Percentiles rank a stretch among this genome's conserved stretches.
Conservation (phyloP, 2,329 filamentous ascomycete genomes). For the Pseudogymnoascus sp. region DNA sequence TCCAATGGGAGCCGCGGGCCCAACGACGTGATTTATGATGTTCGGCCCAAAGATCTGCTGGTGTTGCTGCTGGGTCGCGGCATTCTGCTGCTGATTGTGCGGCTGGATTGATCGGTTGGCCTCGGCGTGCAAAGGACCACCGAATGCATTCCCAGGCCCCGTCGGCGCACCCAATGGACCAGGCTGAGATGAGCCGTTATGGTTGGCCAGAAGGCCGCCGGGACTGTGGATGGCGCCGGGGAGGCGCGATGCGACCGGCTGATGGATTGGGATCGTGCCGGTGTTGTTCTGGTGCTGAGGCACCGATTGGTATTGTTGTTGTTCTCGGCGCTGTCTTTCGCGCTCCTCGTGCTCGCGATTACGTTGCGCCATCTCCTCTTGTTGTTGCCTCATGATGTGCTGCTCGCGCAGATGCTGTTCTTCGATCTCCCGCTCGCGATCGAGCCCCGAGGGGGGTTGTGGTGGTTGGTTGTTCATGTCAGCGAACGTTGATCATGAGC, state of each 20-base stretch:
- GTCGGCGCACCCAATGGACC: constrained; percentile 34
- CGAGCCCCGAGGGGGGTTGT: constrained; percentile 24
- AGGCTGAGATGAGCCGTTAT: constrained; percentile 53
- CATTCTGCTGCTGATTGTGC: constrained; percentile 39
- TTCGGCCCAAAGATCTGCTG: constrained; percentile 51
- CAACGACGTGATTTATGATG: constrained; percentile 40
- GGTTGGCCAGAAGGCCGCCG: constrained; percentile 74
- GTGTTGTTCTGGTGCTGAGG: constrained; percentile 80
- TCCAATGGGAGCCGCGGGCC: constrained; percentile 46
- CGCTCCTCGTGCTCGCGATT: constrained; percentile 44
- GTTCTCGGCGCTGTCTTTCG: constrained; percentile 59
- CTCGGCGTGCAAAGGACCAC: constrained; percentile 48
- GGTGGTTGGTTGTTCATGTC: constrained; percentile 28
- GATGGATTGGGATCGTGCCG: constrained; percentile 84
- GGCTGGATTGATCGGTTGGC: constrained; percentile 46
- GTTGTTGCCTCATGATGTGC: constrained; percentile 35
- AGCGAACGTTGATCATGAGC: constrained; percentile 7
- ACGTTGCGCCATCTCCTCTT: constrained; percentile 51
- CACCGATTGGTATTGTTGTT: constrained; percentile 54
- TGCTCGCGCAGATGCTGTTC: constrained; percentile 49
- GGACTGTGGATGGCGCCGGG: constrained; percentile 82
- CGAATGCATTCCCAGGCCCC: constrained; percentile 38
- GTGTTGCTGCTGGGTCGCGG: constrained; percentile 40
- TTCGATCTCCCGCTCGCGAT: constrained; percentile 39
- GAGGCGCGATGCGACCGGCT: constrained; percentile 79